These are phyloP conservation scores for Withania somnifera DNA, from an alignment of 305 asterid genomes.

Conservation along the genomic window DNA sequence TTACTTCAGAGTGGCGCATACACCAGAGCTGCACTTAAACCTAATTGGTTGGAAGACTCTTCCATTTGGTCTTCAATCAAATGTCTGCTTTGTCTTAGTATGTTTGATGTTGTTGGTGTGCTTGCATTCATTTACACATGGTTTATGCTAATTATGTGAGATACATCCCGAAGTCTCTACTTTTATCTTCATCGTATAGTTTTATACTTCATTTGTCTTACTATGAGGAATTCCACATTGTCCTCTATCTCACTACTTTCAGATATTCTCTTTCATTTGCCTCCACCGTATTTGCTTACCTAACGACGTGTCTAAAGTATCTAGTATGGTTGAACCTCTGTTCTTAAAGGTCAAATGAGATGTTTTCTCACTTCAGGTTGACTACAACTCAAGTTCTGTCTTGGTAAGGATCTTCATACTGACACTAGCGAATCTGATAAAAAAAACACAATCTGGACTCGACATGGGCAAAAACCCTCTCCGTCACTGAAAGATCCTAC, in stretches of 20 bases:
- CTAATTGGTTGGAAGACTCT: background rate
- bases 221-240: background rate
- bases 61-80: background rate
- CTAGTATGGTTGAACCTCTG: too few relatives aligned
- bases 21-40: background rate
- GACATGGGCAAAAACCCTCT: too few relatives aligned
- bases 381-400: too few relatives aligned
- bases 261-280: background rate
- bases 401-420: too few relatives aligned
- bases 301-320: too few relatives aligned
- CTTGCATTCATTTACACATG: background rate
- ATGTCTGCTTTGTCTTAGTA: background rate
- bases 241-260: background rate
- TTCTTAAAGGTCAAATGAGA: too few relatives aligned
- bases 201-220: background rate
- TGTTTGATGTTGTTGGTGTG: background rate
- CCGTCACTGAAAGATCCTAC: too few relatives aligned
- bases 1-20: background rate
- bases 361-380: too few relatives aligned
- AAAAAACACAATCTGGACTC: too few relatives aligned
- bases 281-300: background rate
- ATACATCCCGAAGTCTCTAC: background rate
- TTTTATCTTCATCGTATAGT: background rate
- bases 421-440: too few relatives aligned
- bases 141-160: background rate